Conservation (phyloP, 192 early-diverging fungal species). For the Gorgonomyces haynaldii region DNA sequence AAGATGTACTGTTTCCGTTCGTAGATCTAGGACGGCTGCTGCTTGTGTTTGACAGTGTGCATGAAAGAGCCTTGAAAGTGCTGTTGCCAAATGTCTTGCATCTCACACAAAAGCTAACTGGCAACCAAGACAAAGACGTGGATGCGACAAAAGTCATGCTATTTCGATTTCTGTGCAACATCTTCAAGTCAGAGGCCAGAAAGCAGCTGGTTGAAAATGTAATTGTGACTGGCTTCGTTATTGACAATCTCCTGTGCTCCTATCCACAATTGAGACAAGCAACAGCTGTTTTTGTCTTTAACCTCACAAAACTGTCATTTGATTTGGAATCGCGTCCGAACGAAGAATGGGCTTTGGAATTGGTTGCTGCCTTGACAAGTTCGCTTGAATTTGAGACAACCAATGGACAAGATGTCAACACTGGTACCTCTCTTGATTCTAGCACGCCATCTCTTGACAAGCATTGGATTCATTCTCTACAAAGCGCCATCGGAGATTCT, state of each 20-base stretch:
- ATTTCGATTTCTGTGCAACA: conserved; percentile 39
- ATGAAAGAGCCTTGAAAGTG: conserved; percentile 33
- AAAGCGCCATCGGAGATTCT: too few species aligned
- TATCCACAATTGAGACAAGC: conserved; percentile 47
- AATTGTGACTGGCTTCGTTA: conserved; percentile 46
- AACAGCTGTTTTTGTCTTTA: conserved; percentile 56
- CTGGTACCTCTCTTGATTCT: too few species aligned
- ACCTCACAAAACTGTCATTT: conserved; percentile 39
- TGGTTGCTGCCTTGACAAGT: conserved; percentile 48
- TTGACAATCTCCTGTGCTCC: conserved; percentile 43
- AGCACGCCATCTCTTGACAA: too few species aligned
- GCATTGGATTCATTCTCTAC: too few species aligned
- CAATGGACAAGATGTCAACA: neutral
- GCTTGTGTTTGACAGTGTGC: conserved; percentile 28
- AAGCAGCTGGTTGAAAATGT: conserved; percentile 9
- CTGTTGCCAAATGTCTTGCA: conserved; percentile 12
- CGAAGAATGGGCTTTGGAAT: conserved; percentile 59
- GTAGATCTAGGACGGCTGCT: conserved; percentile 54
- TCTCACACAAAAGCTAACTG: conserved; percentile 13
- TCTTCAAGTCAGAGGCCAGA: conserved; percentile 12
- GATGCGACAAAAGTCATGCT: conserved; percentile 35
- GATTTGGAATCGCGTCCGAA: conserved; percentile 11
- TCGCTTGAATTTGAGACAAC: conserved; percentile 31
- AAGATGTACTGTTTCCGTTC: conserved; percentile 46
- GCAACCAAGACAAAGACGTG: conserved; percentile 1